These are phyloP conservation scores for Eruca vesicaria DNA, from an alignment of 441 rosid genomes.

Conservation along the genomic window DNA sequence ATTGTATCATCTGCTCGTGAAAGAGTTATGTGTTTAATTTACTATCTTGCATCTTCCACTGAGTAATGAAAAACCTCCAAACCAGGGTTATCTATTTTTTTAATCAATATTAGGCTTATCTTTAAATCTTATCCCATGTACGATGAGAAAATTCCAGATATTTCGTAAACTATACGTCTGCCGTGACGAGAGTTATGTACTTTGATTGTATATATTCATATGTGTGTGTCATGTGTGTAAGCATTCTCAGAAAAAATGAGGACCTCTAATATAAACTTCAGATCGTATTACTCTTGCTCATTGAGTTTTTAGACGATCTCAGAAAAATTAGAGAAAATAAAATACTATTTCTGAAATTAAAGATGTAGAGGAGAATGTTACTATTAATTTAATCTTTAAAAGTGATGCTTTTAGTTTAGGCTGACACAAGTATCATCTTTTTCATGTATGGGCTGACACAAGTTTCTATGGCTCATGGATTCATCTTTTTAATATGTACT, in stretches of 20 bases:
- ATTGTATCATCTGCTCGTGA: conserved; percentile 1
- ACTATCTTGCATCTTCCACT: not conserved
- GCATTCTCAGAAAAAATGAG: not conserved
- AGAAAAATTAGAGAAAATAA: not conserved
- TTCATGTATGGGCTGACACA: conserved; percentile 27
- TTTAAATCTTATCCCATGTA: not conserved
- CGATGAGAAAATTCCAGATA: not conserved
- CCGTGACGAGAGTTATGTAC: not conserved
- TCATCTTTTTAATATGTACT: conserved; percentile 28
- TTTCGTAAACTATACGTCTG: not conserved
- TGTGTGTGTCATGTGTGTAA: not conserved
- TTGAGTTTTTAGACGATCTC: too few species aligned
- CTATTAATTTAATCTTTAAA: not conserved
- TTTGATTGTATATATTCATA: too few species aligned
- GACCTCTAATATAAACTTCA: not conserved
- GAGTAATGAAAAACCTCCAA: not conserved
- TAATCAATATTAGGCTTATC: not conserved
- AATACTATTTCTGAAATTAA: not conserved
- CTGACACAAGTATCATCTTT: too few species aligned
- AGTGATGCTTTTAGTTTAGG: not conserved
- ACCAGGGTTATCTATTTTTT: not conserved
- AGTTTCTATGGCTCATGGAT: conserved; percentile 27
- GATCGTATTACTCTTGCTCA: not conserved
- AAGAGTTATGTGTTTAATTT: not conserved
- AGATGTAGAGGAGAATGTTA: not conserved